Evolutionary conservation across 768 basidiomycete species (phyloP).

Genomic region (Pleurotus sapidus): DNA sequence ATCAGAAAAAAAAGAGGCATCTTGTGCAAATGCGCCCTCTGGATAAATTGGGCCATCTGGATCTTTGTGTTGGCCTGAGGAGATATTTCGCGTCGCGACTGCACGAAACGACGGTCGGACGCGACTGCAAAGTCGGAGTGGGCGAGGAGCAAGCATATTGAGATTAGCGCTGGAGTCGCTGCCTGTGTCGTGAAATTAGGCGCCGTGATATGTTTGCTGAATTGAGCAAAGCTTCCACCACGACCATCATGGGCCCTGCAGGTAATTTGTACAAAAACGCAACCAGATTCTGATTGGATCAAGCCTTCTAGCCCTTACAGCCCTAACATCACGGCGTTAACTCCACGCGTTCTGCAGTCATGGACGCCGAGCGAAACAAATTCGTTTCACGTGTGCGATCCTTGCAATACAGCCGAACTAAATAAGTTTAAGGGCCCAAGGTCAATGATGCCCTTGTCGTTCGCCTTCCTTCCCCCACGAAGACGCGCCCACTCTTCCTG

Average conservation of each 20-base stretch:
- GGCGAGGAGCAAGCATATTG: background rate
- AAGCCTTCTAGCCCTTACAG: background rate
- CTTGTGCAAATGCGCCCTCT: conserved; percentile 26
- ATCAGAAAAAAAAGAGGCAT: conserved; percentile 35
- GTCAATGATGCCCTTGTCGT: conserved; percentile 4
- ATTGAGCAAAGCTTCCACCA: background rate
- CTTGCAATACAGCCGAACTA: conserved; percentile 4
- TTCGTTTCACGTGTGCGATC: conserved; percentile 6
- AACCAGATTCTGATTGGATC: background rate
- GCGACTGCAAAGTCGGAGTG: background rate
- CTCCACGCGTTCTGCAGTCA: background rate
- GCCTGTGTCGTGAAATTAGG: background rate
- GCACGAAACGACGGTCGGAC: background rate
- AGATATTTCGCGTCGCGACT: background rate
- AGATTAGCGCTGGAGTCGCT: background rate
- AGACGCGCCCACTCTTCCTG: conserved; percentile 6
- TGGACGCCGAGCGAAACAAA: background rate
- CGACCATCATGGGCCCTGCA: background rate
- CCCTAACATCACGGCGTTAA: background rate
- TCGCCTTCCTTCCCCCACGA: conserved; percentile 8
- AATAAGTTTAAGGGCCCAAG: conserved; percentile 2
- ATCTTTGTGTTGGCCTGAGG: background rate
- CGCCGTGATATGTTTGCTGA: background rate
- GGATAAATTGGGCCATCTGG: conserved; percentile 11
- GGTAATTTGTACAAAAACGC: conserved; percentile 3